Percentiles rank a stretch among this genome's conserved stretches.
Conservation (phyloP, 768 basidiomycete species). For the Cyathus striatus region DNA sequence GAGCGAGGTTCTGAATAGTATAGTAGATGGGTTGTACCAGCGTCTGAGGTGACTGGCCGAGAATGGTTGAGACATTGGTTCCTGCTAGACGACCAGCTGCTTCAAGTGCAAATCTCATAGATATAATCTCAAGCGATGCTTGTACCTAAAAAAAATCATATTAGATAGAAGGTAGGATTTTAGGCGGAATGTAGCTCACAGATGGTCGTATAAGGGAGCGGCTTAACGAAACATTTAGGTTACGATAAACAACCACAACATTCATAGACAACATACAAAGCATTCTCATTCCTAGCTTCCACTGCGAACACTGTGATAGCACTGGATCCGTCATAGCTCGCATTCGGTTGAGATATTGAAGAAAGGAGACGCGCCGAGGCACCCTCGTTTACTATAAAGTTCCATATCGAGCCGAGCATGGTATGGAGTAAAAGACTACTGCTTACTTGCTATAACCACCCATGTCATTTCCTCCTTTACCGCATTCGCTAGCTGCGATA, state of each 20-base stretch:
- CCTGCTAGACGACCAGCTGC: conserved; percentile 11
- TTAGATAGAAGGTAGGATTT: neutral
- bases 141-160: conserved; percentile 17
- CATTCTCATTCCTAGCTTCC: conserved; percentile 58
- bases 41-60: conserved; percentile 45
- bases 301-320: conserved; percentile 45
- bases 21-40: conserved; percentile 45
- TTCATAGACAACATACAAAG: conserved; percentile 37
- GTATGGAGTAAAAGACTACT: conserved; percentile 8
- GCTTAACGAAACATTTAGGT: conserved; percentile 10
- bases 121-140: conserved; percentile 26
- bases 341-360: conserved; percentile 31
- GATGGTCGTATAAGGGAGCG: conserved; percentile 26
- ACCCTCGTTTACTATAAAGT: conserved; percentile 31
- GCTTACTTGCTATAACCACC: conserved; percentile 46
- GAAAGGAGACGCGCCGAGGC: conserved; percentile 29
- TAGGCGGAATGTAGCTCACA: conserved; percentile 11
- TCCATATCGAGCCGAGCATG: neutral
- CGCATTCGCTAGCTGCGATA: conserved; percentile 31
- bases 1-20: conserved; percentile 43
- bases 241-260: neutral
- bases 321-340: conserved; percentile 38
- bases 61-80: conserved; percentile 23
- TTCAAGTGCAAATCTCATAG: conserved; percentile 20
- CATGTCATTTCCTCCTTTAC: conserved; percentile 46